A percentile compares a stretch with the other conserved stretches of the same genome.
These are phyloP conservation scores for Fusarium subglutinans DNA, from an alignment of 2,329 filamentous ascomycete genomes.

Conservation along the genomic window DNA sequence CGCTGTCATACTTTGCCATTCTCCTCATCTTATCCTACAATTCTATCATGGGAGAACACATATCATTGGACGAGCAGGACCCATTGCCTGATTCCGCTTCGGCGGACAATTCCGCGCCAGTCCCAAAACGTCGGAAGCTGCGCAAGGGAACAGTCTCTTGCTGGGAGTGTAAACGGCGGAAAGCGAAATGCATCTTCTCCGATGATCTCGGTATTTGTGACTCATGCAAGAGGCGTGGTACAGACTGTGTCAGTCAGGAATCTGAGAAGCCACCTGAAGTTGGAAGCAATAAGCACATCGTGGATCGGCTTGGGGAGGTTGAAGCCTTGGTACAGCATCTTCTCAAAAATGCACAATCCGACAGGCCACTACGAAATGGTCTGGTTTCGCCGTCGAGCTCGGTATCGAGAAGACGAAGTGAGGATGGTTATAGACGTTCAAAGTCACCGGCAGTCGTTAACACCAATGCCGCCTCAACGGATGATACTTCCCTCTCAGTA, in stretches of 20 bases:
- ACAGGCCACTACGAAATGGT: neutral
- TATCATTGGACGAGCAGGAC: conserved; percentile 1
- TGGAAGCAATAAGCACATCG: conserved; percentile 27
- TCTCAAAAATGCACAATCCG: conserved; percentile 9
- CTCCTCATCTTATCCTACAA: neutral
- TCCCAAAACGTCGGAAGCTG: conserved; percentile 42
- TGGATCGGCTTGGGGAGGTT: conserved; percentile 48
- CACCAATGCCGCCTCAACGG: neutral
- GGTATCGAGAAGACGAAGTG: neutral
- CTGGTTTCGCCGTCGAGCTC: neutral
- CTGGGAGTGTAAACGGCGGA: conserved; percentile 67
- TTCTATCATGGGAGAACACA: conserved; percentile 15
- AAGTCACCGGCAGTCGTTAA: neutral
- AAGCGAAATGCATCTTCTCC: conserved; percentile 60
- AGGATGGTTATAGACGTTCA: neutral
- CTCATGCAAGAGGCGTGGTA: conserved; percentile 56
- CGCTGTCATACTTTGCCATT: neutral
- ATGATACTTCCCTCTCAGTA: neutral
- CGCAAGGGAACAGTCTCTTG: conserved; percentile 67
- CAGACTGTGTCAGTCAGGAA: conserved; percentile 59
- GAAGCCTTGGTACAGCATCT: conserved; percentile 49
- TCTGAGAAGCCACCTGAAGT: conserved; percentile 44
- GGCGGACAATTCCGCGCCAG: neutral
- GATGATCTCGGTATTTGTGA: conserved; percentile 52
- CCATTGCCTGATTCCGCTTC: neutral